Percentiles rank a stretch among this genome's conserved stretches.
Evolutionary conservation across 441 rosid species (phyloP).

Genomic region (Bocquillonia castaneifolia): DNA sequence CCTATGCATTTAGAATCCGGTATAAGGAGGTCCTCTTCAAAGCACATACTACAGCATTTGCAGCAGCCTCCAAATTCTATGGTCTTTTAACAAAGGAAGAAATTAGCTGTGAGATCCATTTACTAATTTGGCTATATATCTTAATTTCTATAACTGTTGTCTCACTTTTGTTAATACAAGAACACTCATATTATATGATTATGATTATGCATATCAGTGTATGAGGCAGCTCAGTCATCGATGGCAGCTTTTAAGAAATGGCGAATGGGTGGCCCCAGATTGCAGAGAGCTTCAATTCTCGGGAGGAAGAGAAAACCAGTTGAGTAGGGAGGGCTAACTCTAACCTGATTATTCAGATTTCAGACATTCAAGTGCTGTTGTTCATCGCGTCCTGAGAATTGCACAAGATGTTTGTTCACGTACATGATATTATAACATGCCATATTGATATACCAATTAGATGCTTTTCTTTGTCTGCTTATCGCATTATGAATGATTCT

Average conservation of each 20-base stretch:
- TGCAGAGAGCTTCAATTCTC: constrained; percentile 61
- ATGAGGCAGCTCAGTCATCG: constrained; percentile 64
- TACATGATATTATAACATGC: neutral
- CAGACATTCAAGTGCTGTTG: neutral
- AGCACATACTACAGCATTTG: constrained; percentile 63
- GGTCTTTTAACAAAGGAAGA: constrained; percentile 57
- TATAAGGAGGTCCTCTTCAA: constrained; percentile 68
- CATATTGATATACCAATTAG: neutral
- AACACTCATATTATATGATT: neutral
- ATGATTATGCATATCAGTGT: constrained; percentile 37
- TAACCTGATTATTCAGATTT: constrained; percentile 8
- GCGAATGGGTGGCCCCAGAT: constrained; percentile 68
- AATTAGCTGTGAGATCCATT: constrained; percentile 40
- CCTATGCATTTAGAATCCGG: constrained; percentile 62
- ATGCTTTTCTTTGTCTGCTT: neutral
- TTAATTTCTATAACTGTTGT: too few species aligned
- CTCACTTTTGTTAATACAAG: neutral
- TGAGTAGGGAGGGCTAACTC: constrained; percentile 24
- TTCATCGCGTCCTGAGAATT: neutral
- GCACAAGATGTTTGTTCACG: neutral
- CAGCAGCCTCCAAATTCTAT: constrained; percentile 52
- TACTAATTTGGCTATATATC: constrained; percentile 3
- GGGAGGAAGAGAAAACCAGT: constrained; percentile 61
- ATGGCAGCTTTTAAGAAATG: constrained; percentile 63
- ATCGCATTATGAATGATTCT: neutral